These are phyloP conservation scores for Gracilaria domingensis DNA, from an alignment of 23 red algal species.

Conservation along the genomic window DNA sequence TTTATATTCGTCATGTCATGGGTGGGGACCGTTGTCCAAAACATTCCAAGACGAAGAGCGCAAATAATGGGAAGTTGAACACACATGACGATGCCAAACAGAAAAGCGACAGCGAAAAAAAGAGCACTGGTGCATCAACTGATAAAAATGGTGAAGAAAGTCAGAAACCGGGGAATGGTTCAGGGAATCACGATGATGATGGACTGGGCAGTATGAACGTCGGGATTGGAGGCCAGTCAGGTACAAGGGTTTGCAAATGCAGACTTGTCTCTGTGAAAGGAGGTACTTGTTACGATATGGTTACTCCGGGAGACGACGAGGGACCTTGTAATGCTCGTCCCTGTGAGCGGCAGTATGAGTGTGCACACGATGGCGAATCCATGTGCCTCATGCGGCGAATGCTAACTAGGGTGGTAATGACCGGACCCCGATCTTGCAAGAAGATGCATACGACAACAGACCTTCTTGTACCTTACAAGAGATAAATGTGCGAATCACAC, in stretches of 20 bases:
- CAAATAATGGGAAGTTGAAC: background rate
- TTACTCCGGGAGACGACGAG: background rate
- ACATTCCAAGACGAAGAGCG: background rate
- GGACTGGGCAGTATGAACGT: background rate
- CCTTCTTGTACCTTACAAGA: conserved; percentile 10
- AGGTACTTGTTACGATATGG: conserved; percentile 23
- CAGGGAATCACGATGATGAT: background rate
- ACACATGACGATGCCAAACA: background rate
- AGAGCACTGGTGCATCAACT: background rate
- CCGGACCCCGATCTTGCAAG: conserved; percentile 1
- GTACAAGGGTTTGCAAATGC: background rate
- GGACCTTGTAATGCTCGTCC: background rate
- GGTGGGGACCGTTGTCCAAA: background rate
- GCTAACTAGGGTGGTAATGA: background rate
- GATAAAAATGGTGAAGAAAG: background rate
- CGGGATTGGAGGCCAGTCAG: background rate
- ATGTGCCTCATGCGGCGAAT: conserved; percentile 14
- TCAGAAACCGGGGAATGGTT: background rate
- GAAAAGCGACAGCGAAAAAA: background rate
- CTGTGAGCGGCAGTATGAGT: conserved; percentile 10
- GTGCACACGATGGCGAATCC: background rate
- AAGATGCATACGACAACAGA: background rate
- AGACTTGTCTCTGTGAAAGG: background rate
- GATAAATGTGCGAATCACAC: background rate
- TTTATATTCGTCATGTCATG: conserved; percentile 15